Conservation (phyloP, 106 monocot species). For the Dactylorhiza incarnata region DNA sequence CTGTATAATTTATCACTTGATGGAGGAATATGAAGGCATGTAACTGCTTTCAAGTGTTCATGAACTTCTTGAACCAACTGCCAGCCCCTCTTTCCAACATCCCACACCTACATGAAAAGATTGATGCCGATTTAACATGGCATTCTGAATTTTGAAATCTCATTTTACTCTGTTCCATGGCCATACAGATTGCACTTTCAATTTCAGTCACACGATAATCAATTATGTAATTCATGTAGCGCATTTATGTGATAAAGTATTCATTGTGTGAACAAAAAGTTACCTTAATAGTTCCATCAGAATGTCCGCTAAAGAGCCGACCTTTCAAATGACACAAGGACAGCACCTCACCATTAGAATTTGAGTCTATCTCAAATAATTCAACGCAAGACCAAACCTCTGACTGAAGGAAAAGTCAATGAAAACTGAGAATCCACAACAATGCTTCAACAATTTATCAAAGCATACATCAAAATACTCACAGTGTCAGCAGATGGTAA, state of each 20-base stretch:
- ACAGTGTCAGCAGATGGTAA: constrained; percentile 35
- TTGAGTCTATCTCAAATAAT: constrained; percentile 27
- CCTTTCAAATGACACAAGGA: constrained; percentile 34
- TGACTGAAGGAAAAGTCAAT: constrained; percentile 25
- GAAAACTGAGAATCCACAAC: background rate
- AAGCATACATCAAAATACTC: constrained; percentile 7
- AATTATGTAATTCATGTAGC: background rate
- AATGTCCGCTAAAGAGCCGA: constrained; percentile 41
- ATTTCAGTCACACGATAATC: background rate
- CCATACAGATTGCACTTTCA: background rate
- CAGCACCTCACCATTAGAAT: constrained; percentile 28
- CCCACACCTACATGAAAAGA: constrained; percentile 34
- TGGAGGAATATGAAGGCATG: constrained; percentile 26
- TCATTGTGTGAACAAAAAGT: background rate
- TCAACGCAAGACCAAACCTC: constrained; percentile 45
- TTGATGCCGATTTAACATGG: constrained; percentile 12
- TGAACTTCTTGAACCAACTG: constrained; percentile 38
- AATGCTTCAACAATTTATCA: background rate
- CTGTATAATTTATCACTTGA: constrained; percentile 39
- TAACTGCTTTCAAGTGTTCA: constrained; percentile 39
- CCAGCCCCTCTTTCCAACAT: constrained; percentile 29
- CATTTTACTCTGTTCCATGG: background rate
- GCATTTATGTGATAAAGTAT: background rate
- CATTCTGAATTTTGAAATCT: background rate
- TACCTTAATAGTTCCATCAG: constrained; percentile 61